Conservation (phyloP, 2,329 filamentous ascomycete species). For the Metarhizium brunneum region DNA sequence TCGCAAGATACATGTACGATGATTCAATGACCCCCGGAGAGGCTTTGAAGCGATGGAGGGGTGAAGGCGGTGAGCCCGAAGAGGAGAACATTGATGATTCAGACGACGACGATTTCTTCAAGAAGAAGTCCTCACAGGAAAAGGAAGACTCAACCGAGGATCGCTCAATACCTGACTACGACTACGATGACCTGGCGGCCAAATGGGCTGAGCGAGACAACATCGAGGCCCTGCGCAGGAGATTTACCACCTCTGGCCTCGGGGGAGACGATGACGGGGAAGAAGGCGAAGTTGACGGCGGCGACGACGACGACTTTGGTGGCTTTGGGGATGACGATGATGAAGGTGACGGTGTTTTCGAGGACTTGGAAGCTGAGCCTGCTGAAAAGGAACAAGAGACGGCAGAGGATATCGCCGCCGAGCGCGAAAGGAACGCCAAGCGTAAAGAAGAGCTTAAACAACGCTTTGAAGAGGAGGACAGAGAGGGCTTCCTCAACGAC, state of each 20-base stretch:
- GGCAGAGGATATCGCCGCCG: conserved; percentile 61
- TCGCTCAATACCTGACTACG: conserved; percentile 65
- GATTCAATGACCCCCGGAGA: conserved; percentile 64
- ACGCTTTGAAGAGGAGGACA: conserved; percentile 93
- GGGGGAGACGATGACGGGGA: conserved; percentile 19
- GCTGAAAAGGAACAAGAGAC: conserved; percentile 33
- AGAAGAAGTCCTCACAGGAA: conserved; percentile 47
- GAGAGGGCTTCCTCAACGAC: conserved; percentile 90
- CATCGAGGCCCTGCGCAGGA: conserved; percentile 61
- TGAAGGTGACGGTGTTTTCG: conserved; percentile 73
- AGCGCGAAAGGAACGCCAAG: conserved; percentile 82
- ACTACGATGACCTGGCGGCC: conserved; percentile 70
- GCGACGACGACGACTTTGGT: conserved; percentile 46
- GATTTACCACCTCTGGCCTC: conserved; percentile 65
- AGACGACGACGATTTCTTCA: conserved; percentile 52
- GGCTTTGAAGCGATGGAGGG: conserved; percentile 72
- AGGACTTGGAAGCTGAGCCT: conserved; percentile 59
- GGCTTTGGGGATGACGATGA: conserved; percentile 51
- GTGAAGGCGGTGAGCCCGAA: conserved; percentile 46
- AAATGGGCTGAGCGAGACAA: conserved; percentile 81
- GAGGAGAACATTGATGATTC: conserved; percentile 46
- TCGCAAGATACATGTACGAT: conserved; percentile 86
- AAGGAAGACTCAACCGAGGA: conserved; percentile 71
- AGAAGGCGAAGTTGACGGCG: conserved; percentile 29
- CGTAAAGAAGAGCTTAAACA: conserved; percentile 91